Evolutionary conservation across 441 rosid species (phyloP).

Genomic region (Macaranga tanarius): DNA sequence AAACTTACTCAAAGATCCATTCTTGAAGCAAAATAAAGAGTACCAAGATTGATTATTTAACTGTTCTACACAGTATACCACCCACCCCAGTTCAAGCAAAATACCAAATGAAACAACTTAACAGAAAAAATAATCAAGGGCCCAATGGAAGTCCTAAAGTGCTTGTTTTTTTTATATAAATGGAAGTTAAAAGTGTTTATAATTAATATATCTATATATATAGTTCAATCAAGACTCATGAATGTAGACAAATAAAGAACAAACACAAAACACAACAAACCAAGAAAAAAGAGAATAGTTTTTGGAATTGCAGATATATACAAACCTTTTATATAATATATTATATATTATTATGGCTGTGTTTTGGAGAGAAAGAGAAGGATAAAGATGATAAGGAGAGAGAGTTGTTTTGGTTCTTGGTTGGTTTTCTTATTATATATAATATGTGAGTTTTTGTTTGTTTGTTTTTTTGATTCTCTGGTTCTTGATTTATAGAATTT

Average conservation of each 20-base stretch:
- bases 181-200: not conserved
- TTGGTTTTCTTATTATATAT: not conserved
- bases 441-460: not conserved
- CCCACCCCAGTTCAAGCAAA: slow-evolving; percentile 11
- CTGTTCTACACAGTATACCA: not conserved
- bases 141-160: slow-evolving; percentile 1
- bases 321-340: slow-evolving; percentile 12
- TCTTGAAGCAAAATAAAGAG: slow-evolving; percentile 15
- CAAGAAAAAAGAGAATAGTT: slow-evolving; percentile 28
- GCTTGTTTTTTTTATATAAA: not conserved
- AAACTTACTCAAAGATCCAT: slow-evolving; percentile 36
- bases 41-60: slow-evolving; percentile 17
- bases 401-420: not conserved
- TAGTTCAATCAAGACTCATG: slow-evolving; percentile 22
- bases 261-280: slow-evolving; percentile 36
- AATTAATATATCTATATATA: not conserved
- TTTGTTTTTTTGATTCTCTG: not conserved
- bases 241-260: slow-evolving; percentile 37
- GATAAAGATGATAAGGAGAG: not conserved
- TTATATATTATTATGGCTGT: slow-evolving; percentile 5
- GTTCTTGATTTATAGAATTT: not conserved
- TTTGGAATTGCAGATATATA: slow-evolving; percentile 27
- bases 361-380: not conserved
- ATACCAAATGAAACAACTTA: not conserved
- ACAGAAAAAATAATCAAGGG: not conserved